phyloP scores from a whole-genome alignment of 257 asterid species.

The Solanum habrochaites region DNA sequence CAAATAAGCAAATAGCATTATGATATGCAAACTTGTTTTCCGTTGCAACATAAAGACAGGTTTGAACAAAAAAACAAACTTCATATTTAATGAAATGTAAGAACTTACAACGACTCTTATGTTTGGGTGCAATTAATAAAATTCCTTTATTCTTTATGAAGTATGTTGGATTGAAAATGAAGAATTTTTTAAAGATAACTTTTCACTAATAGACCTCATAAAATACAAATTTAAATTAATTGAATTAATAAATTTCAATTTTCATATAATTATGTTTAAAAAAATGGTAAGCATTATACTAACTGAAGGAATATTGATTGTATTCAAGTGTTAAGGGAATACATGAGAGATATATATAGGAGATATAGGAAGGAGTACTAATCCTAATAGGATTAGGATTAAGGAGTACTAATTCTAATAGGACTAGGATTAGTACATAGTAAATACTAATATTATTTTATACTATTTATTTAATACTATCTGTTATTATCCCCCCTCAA shows the following conservation, averaged over 20 bases:
- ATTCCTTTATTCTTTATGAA: neutral
- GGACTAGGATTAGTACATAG: no score
- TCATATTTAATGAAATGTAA: neutral
- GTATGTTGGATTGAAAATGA: neutral
- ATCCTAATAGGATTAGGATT: no score
- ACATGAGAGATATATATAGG: no score
- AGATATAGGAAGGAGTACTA: no score
- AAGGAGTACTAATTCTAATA: no score
- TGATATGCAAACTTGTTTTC: neutral
- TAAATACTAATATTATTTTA: no score
- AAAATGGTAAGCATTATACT: neutral
- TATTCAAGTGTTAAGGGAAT: no score
- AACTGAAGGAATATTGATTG: no score
- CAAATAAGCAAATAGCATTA: neutral
- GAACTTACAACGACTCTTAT: accelerated
- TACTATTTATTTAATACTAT: no score
- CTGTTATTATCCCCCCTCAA: no score
- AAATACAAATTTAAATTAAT: neutral
- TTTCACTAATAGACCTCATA: neutral
- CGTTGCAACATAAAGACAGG: neutral
- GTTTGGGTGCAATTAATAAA: neutral
- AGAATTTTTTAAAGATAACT: neutral
- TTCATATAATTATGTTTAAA: no score
- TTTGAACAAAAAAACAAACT: neutral
- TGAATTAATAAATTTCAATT: neutral